Evolutionary conservation across 805 yeast genomes (phyloP), one percentile per base, ranked within the genome.

Genomic region (Zygosaccharomyces kombuchaensis): DNA sequence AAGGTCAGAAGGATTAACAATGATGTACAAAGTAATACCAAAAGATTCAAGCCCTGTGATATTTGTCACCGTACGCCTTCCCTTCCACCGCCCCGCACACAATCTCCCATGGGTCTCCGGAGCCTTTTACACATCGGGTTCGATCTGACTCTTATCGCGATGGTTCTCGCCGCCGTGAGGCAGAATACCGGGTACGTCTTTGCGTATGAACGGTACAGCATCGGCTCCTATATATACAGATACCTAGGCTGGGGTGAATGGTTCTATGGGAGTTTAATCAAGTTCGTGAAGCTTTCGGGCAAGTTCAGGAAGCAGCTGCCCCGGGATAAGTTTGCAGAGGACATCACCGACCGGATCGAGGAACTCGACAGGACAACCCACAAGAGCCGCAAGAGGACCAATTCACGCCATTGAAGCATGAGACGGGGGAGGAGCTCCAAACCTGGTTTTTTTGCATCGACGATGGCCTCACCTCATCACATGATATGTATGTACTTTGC

Each of bases 141-240:
- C 45, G 97, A 90, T 60, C 74, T 89, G 51, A 78, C 90, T 2
- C 71, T 90, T 47, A 70, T 87, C 7, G 86, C 96, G 2, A 79
- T 93, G 62, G 72, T 90, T 10, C 69, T 91, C 36, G 96, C 97
- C 0, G 96, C 96, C 2, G 75, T 90, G 43, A 84, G 87, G 62
- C 76, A 88, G 51, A 81, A 86, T 51, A 85, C 96, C 0, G 97
- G 97, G 0, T 71, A 82, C 38, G 76, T 76, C 54, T 67, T 64
- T 31, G 57, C 62, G 1, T 66, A 67, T 52, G 63, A 67, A 37
- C 35, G 46, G 1, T 66, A 62, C 30, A 71, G 65, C 47, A 54
- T 75, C 52, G 68, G 79, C 9, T 63, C 68, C 27, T 74, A 78
- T 70, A 63, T 83, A 35, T 70, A 72, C 16, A 73, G 73, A 45